Evolutionary conservation across 2,329 filamentous ascomycete genomes (phyloP).

Genomic region (Colletotrichum higginsianum): DNA sequence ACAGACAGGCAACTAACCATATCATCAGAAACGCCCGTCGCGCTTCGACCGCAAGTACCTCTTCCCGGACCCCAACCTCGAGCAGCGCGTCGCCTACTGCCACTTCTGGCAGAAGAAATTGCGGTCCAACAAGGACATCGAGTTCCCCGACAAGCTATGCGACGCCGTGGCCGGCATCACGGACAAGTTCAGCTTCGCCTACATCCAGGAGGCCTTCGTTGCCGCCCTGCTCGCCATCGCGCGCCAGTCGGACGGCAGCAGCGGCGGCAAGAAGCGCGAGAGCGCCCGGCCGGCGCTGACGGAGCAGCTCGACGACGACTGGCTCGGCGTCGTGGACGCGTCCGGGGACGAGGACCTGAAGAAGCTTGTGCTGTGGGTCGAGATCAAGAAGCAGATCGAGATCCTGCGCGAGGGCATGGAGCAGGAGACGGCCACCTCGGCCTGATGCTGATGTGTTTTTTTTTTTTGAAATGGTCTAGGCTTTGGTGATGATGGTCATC

Average conservation of each 20-base stretch:
- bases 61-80: slow-evolving; percentile 70
- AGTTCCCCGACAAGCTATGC: slow-evolving; percentile 73
- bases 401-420: slow-evolving; percentile 73
- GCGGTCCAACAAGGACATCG: slow-evolving; percentile 68
- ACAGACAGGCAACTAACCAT: background rate
- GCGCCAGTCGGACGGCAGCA: slow-evolving; percentile 43
- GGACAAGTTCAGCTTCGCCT: slow-evolving; percentile 77
- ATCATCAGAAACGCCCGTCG: slow-evolving; percentile 70
- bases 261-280: slow-evolving; percentile 19
- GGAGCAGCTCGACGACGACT: slow-evolving; percentile 54
- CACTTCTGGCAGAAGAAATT: slow-evolving; percentile 75
- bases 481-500: no score
- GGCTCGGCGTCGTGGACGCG: slow-evolving; percentile 52
- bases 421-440: slow-evolving; percentile 43
- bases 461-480: no score
- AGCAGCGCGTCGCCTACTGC: slow-evolving; percentile 72
- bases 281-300: slow-evolving; percentile 49
- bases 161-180: slow-evolving; percentile 74
- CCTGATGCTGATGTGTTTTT: no score
- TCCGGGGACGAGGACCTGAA: slow-evolving; percentile 57
- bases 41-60: slow-evolving; percentile 78
- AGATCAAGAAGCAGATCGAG: slow-evolving; percentile 75
- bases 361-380: slow-evolving; percentile 69
- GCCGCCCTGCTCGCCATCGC: slow-evolving; percentile 74
- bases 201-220: slow-evolving; percentile 79